These are phyloP conservation scores for Hypomyces perniciosus DNA, from an alignment of 2,329 filamentous ascomycete species.

Conservation along the genomic window DNA sequence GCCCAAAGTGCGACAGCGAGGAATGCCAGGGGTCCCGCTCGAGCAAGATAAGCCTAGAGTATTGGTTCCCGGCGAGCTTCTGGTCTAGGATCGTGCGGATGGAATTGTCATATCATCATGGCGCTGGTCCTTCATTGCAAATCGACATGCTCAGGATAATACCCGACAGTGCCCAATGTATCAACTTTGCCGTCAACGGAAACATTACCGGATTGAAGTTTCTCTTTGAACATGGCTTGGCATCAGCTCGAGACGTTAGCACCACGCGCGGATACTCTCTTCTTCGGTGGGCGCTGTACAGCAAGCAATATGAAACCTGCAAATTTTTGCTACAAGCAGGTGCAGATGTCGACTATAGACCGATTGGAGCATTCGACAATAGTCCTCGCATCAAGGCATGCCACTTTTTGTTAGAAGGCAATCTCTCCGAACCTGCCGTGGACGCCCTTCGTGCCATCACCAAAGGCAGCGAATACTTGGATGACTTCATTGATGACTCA, in stretches of 20 bases:
- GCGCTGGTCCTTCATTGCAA: slow-evolving; percentile 20
- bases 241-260: slow-evolving; percentile 29
- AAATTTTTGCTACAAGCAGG: slow-evolving; percentile 24
- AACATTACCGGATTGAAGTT: slow-evolving; percentile 25
- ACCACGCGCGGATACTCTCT: slow-evolving; percentile 26
- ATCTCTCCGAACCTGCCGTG: slow-evolving; percentile 9
- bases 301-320: slow-evolving; percentile 25
- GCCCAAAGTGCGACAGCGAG: slow-evolving; percentile 18
- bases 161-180: slow-evolving; percentile 23
- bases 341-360: slow-evolving; percentile 25
- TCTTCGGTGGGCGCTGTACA: slow-evolving; percentile 29
- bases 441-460: slow-evolving; percentile 18
- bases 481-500: slow-evolving; percentile 17
- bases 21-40: slow-evolving; percentile 19
- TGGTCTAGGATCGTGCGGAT: slow-evolving; percentile 25
- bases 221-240: slow-evolving; percentile 17
- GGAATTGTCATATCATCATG: slow-evolving; percentile 19
- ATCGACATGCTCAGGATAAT: slow-evolving; percentile 24
- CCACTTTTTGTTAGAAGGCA: slow-evolving; percentile 19
- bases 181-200: slow-evolving; percentile 23
- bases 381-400: slow-evolving; percentile 19
- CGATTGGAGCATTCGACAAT: slow-evolving; percentile 13
- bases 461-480: slow-evolving; percentile 17
- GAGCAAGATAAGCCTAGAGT: slow-evolving; percentile 22
- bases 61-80: slow-evolving; percentile 27